Evolutionary conservation across 192 early-diverging fungal species (phyloP).

Genomic region (Backusella macrospora): DNA sequence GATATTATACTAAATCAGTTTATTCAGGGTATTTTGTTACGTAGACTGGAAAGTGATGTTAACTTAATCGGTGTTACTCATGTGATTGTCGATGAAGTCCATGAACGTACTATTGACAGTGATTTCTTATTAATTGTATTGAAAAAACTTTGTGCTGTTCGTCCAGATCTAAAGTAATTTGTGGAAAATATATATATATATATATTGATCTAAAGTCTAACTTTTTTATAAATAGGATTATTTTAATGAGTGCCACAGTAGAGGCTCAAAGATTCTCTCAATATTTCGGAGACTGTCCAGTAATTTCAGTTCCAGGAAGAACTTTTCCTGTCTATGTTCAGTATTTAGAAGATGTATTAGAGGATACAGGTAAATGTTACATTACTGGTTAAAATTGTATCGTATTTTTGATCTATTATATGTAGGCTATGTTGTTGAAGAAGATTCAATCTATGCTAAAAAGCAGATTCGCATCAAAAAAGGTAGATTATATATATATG

Average conservation of each 20-base stretch:
- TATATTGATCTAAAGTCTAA: background rate
- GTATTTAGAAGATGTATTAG: constrained; percentile 72
- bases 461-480: constrained; percentile 19
- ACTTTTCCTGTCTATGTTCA: constrained; percentile 61
- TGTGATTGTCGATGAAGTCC: constrained; percentile 80
- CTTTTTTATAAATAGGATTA: constrained; percentile 33
- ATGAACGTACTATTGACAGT: constrained; percentile 74
- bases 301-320: constrained; percentile 59
- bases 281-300: constrained; percentile 67
- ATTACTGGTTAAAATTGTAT: background rate
- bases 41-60: constrained; percentile 66
- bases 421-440: constrained; percentile 53
- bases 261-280: constrained; percentile 62
- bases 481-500: constrained; percentile 2
- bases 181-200: background rate
- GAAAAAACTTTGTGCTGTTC: constrained; percentile 49
- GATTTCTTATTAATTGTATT: constrained; percentile 77
- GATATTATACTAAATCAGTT: background rate
- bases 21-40: constrained; percentile 67
- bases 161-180: constrained; percentile 51
- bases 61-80: constrained; percentile 62
- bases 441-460: constrained; percentile 44
- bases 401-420: constrained; percentile 17
- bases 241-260: constrained; percentile 79
- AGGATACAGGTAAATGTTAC: constrained; percentile 46